Evolutionary conservation across 257 asterid species (phyloP), one percentile per base, ranked within the genome.

Genomic region (Nyctanthes arbortristis): DNA sequence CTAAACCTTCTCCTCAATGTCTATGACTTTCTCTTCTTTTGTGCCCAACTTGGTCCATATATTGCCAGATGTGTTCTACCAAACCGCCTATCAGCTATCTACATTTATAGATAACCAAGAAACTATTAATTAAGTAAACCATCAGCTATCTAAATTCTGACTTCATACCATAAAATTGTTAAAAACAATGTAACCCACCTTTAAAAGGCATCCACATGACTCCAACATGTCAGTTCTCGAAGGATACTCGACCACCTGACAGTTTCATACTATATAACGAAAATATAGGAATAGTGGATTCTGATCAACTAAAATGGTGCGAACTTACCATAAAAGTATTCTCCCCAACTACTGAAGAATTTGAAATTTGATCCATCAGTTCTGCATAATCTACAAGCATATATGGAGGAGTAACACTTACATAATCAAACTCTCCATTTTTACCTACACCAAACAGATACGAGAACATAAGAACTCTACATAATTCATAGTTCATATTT

Each of bases 21-120:
- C 62, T 77, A 79, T n/a, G 40, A 22, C 59, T 78, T 79, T 72
- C 79, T 85, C 81, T 82, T 87, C 84, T 89, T 94, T 61, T 85
- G 88, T 40, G 97, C 96, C 97, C 97, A 94, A 31, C 71, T 80
- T 39, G 99, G 99, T 78, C 99, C 99, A 56, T 94, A 94, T 86
- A 94, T 85, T 11, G 93, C 99, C 20, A 94, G 80, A 79, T 89
- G 85, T 2, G 99, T 94, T 75, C 99, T 86, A n/a, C 99, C 97
- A 86, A 94, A 91, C 73, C 97, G 71, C 81, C 97, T 80, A 81
- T 91, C 99, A 77, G 97, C 88, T 82, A 94, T 86, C 99, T 94
- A 85, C 81, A 71, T 33, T 61, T 22, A 73, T n/a, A 49, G 20
- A 54, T 9, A 57, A 43, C 31, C 8, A 35, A 52, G 28, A 13